Conservation (phyloP, 371 early-diverging fungal genomes). For the Coemansia sp. region DNA sequence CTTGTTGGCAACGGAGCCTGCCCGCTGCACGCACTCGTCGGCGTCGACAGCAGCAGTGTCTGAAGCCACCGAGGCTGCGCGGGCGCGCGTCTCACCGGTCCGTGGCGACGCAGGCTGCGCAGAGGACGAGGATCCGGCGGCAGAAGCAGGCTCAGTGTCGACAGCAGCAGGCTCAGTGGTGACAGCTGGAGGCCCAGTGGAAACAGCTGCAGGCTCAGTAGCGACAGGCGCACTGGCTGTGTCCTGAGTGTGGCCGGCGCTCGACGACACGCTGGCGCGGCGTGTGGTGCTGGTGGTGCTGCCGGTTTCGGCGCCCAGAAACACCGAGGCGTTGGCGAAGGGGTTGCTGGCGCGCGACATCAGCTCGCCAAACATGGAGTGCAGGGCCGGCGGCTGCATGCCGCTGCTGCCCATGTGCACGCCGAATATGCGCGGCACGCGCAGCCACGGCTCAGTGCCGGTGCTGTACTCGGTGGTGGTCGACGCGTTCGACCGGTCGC, state of each 20-base stretch:
- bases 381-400: background rate
- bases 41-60: background rate
- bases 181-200: background rate
- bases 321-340: constrained; percentile 26
- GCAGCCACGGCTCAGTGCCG: constrained; percentile 6
- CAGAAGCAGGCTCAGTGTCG: background rate
- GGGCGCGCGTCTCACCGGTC: constrained; percentile 20
- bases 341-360: constrained; percentile 19
- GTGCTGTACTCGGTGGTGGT: constrained; percentile 41
- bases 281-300: constrained; percentile 21
- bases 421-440: constrained; percentile 14
- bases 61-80: constrained; percentile 2
- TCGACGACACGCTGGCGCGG: constrained; percentile 27
- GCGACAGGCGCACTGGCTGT: background rate
- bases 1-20: constrained; percentile 15
- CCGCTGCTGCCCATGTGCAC: background rate
- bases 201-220: background rate
- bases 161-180: background rate
- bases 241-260: constrained; percentile 1
- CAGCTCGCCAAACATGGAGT: background rate
- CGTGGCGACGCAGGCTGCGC: constrained; percentile 1
- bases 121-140: background rate
- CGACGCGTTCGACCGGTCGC: constrained; percentile 34
- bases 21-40: background rate
- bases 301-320: constrained; percentile 31